Base-by-base conservation (phyloP, 1,284 basidiomycete genomes). In the Exobasidium cylindrosporum region DNA sequence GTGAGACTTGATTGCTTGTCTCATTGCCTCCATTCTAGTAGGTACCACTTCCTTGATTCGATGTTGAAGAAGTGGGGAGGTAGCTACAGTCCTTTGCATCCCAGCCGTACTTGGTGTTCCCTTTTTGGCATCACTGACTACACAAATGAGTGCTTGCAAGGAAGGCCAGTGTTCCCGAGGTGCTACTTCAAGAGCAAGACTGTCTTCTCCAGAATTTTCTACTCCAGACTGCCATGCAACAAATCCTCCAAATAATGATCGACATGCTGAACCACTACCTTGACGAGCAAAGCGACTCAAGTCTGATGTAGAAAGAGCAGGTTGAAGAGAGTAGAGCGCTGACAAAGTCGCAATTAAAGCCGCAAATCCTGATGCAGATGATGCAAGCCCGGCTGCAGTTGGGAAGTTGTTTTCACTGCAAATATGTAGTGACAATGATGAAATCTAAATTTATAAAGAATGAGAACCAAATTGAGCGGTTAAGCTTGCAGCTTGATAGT, bases 351-450 rank as follows among this genome's bases (percentile, higher is more conserved):
- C 85, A 54, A 93, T 90, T 45, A 99, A 88, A 0, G 95, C 96
- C 1, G 96, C 95, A 70, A 98, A 95, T 13, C 95, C 95, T 0
- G 94, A 92, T 0, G 96, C 95, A 30, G 93, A 97, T 0, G 95
- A 97, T 0, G 96, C 95, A 43, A 99, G 88, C 11, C 95, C 96
- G 0, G 95, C 96, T 6, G 96, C 96, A 4, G 95, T 98, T 26
- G 95, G 95, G 84, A 99, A 98, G 84, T 98, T 98, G 86, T 99
- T 99, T 83, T 88, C 89, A 10, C 94, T 97, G 63, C 87, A 87
- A 68, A 99, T 93, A 82, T 91, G 73, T 11, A 76, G 70, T 14
- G 67, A 61, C 66, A 69, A 79, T 63, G 63, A 54, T 17, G 70
- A 80, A 17, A 74, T 68, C 65, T 72, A 83, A 31, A 61, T n/a